These are phyloP conservation scores for Xylariaceae sp. DNA, from an alignment of 2,329 filamentous ascomycete genomes.

Conservation along the genomic window DNA sequence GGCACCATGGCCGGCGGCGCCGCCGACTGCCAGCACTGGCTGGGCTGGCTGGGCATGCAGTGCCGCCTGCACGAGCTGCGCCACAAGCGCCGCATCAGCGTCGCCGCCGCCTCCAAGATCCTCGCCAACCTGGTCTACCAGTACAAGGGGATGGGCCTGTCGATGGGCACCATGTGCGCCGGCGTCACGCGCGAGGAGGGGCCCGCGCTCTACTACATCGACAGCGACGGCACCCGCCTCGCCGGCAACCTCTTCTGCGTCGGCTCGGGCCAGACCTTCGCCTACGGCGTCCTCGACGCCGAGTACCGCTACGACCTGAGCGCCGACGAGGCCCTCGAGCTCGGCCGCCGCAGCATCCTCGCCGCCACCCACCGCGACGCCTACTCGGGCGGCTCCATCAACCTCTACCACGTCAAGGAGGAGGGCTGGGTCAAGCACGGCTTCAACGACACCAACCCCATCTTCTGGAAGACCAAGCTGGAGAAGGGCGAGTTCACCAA, in stretches of 20 bases:
- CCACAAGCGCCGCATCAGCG: conserved; percentile 97
- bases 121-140: conserved; percentile 96
- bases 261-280: conserved; percentile 95
- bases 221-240: conserved; percentile 89
- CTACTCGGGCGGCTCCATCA: conserved; percentile 98
- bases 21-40: conserved; percentile 99
- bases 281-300: conserved; percentile 94
- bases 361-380: conserved; percentile 95
- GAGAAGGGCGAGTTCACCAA: conserved; percentile 98
- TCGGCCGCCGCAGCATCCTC: conserved; percentile 86
- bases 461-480: conserved; percentile 99
- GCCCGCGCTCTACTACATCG: conserved; percentile 97
- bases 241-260: conserved; percentile 97
- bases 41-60: conserved; percentile 97
- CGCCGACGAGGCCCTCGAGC: conserved; percentile 80
- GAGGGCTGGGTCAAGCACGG: conserved; percentile 98
- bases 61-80: conserved; percentile 98
- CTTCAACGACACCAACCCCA: conserved; percentile 95
- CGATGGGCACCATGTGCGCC: conserved; percentile 99
- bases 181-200: conserved; percentile 94
- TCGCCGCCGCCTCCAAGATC: conserved; percentile 95
- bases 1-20: conserved; percentile 98
- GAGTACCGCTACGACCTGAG: conserved; percentile 87
- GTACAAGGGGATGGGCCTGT: conserved; percentile 98
- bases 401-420: conserved; percentile 98